phyloP scores from a whole-genome alignment of 148 eudicot genomes.

The Persicaria maculosa region DNA sequence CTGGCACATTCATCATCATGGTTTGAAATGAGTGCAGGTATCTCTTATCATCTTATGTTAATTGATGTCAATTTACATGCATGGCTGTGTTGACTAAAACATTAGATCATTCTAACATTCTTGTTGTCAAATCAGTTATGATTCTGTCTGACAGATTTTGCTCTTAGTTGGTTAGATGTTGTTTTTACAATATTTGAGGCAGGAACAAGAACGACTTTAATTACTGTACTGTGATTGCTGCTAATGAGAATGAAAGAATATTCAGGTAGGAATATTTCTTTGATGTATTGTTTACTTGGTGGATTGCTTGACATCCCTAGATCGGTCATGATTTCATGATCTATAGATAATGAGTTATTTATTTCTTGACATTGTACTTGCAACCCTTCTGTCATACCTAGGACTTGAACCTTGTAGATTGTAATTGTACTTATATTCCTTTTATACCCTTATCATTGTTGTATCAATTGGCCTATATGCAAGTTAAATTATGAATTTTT shows the following conservation, averaged over 20 bases:
- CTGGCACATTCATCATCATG: conserved; percentile 86
- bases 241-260: conserved; percentile 78
- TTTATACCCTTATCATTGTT: too few species aligned
- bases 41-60: background rate
- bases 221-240: conserved; percentile 69
- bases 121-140: background rate
- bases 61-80: background rate
- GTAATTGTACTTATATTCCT: too few species aligned
- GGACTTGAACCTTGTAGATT: background rate
- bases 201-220: conserved; percentile 53
- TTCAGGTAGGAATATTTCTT: conserved; percentile 36
- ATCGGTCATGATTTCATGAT: background rate
- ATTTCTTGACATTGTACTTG: background rate
- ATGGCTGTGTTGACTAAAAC: background rate
- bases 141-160: background rate
- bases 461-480: too few species aligned
- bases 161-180: background rate
- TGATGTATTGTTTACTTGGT: background rate
- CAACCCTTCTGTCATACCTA: background rate
- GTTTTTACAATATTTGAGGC: conserved; percentile 59
- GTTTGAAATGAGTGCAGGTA: conserved; percentile 94
- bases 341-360: background rate
- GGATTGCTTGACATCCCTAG: background rate
- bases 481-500: too few species aligned
- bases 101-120: background rate